These are phyloP conservation scores for Populus ilicifolia DNA, from an alignment of 345 rosid genomes.

Conservation along the genomic window DNA sequence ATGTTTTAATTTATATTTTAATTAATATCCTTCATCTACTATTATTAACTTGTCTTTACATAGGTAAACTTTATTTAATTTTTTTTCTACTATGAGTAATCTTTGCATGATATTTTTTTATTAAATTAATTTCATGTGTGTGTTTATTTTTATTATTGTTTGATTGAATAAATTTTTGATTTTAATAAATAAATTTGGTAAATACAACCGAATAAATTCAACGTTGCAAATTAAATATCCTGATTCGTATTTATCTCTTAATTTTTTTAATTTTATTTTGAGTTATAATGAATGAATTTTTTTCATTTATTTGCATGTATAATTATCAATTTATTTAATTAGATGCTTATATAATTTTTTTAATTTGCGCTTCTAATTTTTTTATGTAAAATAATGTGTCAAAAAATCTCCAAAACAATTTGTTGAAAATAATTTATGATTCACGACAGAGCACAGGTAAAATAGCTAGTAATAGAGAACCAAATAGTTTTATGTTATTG, in stretches of 20 bases:
- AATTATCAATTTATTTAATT: neutral
- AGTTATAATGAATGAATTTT: neutral
- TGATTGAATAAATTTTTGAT: neutral
- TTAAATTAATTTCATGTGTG: neutral
- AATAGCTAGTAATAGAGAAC: no score
- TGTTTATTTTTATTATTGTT: neutral
- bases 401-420: neutral
- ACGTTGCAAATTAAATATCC: neutral
- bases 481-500: no score
- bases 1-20: neutral
- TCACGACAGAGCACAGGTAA: no score
- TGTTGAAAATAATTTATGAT: no score
- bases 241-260: neutral
- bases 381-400: neutral
- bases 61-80: neutral
- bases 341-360: accelerated
- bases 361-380: neutral
- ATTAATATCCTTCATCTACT: neutral
- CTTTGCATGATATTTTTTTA: neutral
- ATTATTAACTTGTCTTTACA: neutral
- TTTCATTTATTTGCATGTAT: neutral
- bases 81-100: no score
- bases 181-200: neutral
- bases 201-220: neutral
- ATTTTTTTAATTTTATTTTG: neutral